These are phyloP conservation scores for Lumnitzera racemosa DNA, from an alignment of 345 rosid species.

Conservation along the genomic window DNA sequence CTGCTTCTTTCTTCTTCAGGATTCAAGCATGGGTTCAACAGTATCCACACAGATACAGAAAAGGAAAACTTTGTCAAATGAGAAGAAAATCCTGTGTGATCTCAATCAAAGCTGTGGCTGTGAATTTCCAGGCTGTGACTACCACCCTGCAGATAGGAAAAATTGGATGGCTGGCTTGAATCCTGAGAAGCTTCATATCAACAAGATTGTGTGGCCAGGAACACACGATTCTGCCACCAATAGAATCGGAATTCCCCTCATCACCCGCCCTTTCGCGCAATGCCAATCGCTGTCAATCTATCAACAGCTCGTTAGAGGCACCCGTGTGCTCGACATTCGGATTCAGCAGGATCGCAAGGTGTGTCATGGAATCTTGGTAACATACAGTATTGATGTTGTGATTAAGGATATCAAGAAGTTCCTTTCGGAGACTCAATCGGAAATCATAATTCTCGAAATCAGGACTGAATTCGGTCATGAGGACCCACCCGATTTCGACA, in stretches of 20 bases:
- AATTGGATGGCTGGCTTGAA: conserved; percentile 34
- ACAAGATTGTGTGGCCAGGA: conserved; percentile 56
- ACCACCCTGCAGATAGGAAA: conserved; percentile 55
- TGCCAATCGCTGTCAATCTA: conserved; percentile 82
- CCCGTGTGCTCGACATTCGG: conserved; percentile 71
- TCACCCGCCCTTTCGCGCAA: conserved; percentile 87
- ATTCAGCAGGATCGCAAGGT: conserved; percentile 63
- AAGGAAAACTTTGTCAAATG: conserved; percentile 41
- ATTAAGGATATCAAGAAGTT: conserved; percentile 68
- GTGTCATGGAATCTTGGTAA: conserved; percentile 74
- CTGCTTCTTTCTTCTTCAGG: not conserved
- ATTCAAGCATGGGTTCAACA: conserved; percentile 57
- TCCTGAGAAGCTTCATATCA: conserved; percentile 32
- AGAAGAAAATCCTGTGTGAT: conserved; percentile 52
- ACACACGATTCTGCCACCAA: conserved; percentile 47
- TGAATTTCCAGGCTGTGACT: conserved; percentile 59
- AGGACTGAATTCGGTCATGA: conserved; percentile 84
- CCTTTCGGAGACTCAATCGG: conserved; percentile 66
- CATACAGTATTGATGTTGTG: conserved; percentile 66
- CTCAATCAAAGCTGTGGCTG: conserved; percentile 36
- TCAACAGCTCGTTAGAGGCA: conserved; percentile 57
- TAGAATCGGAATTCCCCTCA: conserved; percentile 36
- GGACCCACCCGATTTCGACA: conserved; percentile 77
- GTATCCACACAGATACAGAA: conserved; percentile 48
- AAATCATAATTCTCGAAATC: conserved; percentile 75